These are phyloP conservation scores for Nemania diffusa DNA, from an alignment of 2,329 filamentous ascomycete species.

Conservation along the genomic window DNA sequence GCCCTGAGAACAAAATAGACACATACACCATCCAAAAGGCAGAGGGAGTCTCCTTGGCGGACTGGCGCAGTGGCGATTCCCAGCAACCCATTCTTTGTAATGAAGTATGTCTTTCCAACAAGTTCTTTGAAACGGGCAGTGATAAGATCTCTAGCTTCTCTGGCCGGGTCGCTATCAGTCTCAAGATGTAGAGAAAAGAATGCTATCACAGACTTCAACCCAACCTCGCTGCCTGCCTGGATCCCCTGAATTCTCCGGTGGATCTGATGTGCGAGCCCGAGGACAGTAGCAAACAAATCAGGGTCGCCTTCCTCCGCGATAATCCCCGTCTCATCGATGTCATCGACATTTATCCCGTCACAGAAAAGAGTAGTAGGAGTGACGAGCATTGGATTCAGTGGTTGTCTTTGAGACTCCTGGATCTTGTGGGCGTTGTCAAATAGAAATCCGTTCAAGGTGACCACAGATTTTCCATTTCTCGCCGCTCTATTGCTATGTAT, in stretches of 20 bases:
- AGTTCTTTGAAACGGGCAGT: not conserved
- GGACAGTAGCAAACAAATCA: no score
- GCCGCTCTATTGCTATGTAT: no score
- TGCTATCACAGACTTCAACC: no score
- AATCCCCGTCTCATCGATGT: not conserved
- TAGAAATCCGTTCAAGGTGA: not conserved
- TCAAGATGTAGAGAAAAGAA: no score
- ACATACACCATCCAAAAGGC: not conserved
- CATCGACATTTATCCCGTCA: not conserved
- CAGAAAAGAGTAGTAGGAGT: constrained; percentile 1
- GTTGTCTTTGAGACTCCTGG: not conserved
- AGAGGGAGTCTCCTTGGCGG: not conserved
- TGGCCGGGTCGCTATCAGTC: not conserved
- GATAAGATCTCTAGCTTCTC: not conserved
- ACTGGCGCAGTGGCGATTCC: not conserved
- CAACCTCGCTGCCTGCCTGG: no score
- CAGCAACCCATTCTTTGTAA: not conserved
- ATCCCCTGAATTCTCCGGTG: no score
- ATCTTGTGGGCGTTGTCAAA: not conserved
- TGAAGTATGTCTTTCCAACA: not conserved
- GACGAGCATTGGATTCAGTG: not conserved
- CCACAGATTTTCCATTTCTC: not conserved
- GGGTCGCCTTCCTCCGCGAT: no score
- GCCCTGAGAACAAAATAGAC: not conserved
- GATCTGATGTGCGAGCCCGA: no score